These are phyloP conservation scores for Passalora sequoiae DNA, from an alignment of 2,329 filamentous ascomycete genomes.

Conservation along the genomic window DNA sequence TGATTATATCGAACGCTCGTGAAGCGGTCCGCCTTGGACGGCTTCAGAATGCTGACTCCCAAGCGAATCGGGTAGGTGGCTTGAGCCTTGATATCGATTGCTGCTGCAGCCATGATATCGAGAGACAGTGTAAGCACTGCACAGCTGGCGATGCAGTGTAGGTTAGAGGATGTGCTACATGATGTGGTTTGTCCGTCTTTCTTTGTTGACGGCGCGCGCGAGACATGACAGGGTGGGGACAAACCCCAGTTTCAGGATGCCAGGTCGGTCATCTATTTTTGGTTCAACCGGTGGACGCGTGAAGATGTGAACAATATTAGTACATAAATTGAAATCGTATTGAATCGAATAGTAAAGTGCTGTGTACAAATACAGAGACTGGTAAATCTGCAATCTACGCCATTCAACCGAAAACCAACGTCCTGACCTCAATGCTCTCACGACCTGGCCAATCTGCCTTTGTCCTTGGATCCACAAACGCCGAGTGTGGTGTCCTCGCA, in stretches of 20 bases:
- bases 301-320: no score
- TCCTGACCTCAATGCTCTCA: conserved; percentile 86
- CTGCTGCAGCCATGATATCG: conserved; percentile 22
- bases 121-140: neutral
- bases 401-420: conserved; percentile 63
- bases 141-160: neutral
- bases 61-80: conserved; percentile 28
- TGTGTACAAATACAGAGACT: no score
- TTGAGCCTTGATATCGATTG: conserved; percentile 27
- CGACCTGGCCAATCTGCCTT: conserved; percentile 58
- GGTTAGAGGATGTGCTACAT: conserved; percentile 1
- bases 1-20: conserved; percentile 39
- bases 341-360: no score
- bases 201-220: no score
- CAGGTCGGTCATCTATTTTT: no score
- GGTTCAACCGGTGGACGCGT: no score
- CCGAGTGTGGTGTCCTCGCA: conserved; percentile 59
- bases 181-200: no score
- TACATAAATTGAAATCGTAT: no score
- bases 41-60: conserved; percentile 26
- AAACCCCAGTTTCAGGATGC: no score
- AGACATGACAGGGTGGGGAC: no score
- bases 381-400: neutral
- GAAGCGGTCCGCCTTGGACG: conserved; percentile 11
- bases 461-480: conserved; percentile 72